Evolutionary conservation across 495 filamentous ascomycete genomes (phyloP), one percentile per base, ranked within the genome.

Genomic region (Sabuloglossum arenarium): DNA sequence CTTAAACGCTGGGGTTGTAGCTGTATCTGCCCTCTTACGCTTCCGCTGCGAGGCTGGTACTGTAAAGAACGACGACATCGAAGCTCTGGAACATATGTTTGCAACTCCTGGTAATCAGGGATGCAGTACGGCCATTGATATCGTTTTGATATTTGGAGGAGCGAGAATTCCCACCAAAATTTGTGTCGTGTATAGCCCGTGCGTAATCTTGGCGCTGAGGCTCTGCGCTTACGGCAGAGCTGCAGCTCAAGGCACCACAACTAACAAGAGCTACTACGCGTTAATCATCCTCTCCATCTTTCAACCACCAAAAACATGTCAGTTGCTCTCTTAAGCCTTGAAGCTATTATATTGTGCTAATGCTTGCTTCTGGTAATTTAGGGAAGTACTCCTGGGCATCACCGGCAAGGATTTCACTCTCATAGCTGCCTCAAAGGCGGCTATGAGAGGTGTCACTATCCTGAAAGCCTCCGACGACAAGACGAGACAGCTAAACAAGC

Each of bases 341-440:
- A 3, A 19, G 10, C 32, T 55, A 8, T 27, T 21, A 9, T n/a
- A 19, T 32, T 21, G 9, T 30, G 24, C 54, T 28, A 24, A 55
- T 27, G 14, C 23, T 51, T 14, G 23, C 23, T 3, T 27, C 3
- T 47, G 24, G 11, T 12, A 8, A 61, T 55, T 55, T 61, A 98
- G 88, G 91, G 91, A 99, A 80, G 87, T 97, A 68, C 76, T 99
- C 69, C 79, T 99, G 57, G 91, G 91, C 57, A 93, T 99, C 68
- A 95, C 91, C 37, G 93, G 91, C 73, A 91, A 90, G 75, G 91
- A 99, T 78, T 99, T 94, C 71, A 89, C 88, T 72, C 81, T 99
- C 75, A 75, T 99, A 67, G 91, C 88, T 57, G 88, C 91, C 58
- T 96, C 90, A 39, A 97, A 97, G 73, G 91, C 93, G 61, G 85